A percentile compares a stretch with the other conserved stretches of the same genome.
These are phyloP conservation scores for Selaginella moellendorffii DNA, from an alignment of 75 land plant species.

Conservation along the genomic window DNA sequence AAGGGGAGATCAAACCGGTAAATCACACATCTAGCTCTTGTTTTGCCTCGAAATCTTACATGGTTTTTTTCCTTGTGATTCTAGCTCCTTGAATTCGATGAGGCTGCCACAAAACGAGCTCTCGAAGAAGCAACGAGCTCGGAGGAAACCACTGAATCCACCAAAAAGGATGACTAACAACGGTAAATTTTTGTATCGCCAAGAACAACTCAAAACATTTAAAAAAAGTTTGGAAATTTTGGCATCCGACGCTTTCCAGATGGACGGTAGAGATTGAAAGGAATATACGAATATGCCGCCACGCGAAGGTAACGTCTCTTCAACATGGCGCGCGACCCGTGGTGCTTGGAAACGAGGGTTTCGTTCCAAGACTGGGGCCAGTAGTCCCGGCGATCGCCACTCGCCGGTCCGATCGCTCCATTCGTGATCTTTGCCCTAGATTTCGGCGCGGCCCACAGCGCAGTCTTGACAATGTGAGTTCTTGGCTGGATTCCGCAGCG, in stretches of 20 bases:
- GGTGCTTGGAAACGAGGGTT: background rate
- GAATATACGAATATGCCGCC: background rate
- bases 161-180: background rate
- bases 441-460: no score
- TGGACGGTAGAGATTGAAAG: no score
- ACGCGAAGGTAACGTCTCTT: slow-evolving; percentile 1
- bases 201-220: no score
- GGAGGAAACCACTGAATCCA: no score
- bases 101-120: background rate
- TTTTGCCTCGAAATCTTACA: no score
- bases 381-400: no score
- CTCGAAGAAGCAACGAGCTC: background rate
- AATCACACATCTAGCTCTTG: no score
- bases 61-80: background rate
- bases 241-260: no score
- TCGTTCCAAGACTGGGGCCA: no score
- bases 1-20: slow-evolving; percentile 85
- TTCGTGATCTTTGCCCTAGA: no score
- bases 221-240: no score
- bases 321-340: background rate
- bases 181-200: background rate
- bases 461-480: background rate
- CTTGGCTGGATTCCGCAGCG: background rate
- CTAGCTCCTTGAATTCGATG: background rate
- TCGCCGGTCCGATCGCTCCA: no score